Percentiles rank a stretch among this genome's conserved stretches.
Conservation (phyloP, 176 grass and related monocot species). For the Dendrocalamus sinicus region DNA sequence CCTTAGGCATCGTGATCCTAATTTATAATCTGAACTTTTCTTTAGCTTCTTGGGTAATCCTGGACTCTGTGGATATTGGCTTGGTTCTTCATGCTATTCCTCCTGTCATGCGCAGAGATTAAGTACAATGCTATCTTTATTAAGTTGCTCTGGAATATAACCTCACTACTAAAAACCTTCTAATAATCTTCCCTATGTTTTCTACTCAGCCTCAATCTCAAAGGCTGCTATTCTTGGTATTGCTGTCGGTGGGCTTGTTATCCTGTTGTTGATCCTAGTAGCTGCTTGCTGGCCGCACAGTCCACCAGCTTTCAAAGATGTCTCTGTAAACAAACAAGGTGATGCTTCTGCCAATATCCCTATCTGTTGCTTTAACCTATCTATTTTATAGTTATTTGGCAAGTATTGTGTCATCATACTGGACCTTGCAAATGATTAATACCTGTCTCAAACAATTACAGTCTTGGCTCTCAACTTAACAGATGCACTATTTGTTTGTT, state of each 20-base stretch:
- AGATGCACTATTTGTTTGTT: conserved; percentile 21
- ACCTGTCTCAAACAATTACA: conserved; percentile 11
- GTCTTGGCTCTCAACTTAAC: neutral
- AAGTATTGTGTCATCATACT: conserved; percentile 11
- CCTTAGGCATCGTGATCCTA: neutral
- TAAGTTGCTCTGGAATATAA: conserved; percentile 21
- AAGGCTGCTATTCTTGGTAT: conserved; percentile 78
- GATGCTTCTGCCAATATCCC: conserved; percentile 9
- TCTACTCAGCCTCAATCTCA: conserved; percentile 57
- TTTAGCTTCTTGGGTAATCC: conserved; percentile 89
- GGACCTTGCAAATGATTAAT: neutral
- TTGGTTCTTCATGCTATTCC: conserved; percentile 61
- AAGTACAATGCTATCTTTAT: conserved; percentile 11
- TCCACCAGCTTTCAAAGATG: conserved; percentile 54
- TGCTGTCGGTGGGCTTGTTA: conserved; percentile 60
- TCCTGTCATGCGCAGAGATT: conserved; percentile 20
- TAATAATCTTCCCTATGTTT: neutral
- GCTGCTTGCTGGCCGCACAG: conserved; percentile 63
- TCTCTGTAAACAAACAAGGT: conserved; percentile 69
- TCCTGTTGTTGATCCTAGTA: conserved; percentile 73
- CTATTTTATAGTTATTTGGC: conserved; percentile 20
- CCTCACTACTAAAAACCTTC: conserved; percentile 12
- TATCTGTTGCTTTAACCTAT: conserved; percentile 24
- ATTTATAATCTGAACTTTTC: conserved; percentile 12
- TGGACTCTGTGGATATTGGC: conserved; percentile 91